Conservation (phyloP, 2,329 filamentous ascomycete genomes). For the Colletotrichum simmondsii region DNA sequence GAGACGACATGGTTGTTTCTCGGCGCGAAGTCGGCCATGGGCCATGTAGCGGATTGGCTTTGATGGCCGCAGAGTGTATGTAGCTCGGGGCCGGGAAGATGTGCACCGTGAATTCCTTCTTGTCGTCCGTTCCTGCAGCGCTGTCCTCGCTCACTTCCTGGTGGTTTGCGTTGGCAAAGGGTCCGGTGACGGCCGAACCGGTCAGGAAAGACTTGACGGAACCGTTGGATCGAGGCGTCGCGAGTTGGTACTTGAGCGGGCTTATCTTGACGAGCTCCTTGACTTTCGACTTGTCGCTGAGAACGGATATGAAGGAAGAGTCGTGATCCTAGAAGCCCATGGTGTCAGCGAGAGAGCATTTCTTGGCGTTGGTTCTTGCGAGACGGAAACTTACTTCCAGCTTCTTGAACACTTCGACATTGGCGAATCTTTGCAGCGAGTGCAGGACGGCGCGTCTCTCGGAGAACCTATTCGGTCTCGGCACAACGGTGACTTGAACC, state of each 20-base stretch:
- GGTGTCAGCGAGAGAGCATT: not conserved
- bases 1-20: slow-evolving; percentile 45
- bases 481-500: slow-evolving; percentile 64
- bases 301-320: slow-evolving; percentile 62
- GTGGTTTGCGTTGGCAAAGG: slow-evolving; percentile 1
- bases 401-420: slow-evolving; percentile 64
- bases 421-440: slow-evolving; percentile 59
- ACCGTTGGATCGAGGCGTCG: slow-evolving; percentile 39
- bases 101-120: slow-evolving; percentile 54
- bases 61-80: slow-evolving; percentile 50
- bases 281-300: slow-evolving; percentile 52
- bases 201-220: slow-evolving; percentile 46
- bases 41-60: slow-evolving; percentile 49
- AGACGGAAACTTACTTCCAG: slow-evolving; percentile 45
- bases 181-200: slow-evolving; percentile 27
- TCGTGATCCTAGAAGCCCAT: slow-evolving; percentile 51
- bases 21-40: slow-evolving; percentile 51
- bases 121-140: slow-evolving; percentile 16
- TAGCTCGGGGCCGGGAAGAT: slow-evolving; percentile 53
- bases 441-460: slow-evolving; percentile 67
- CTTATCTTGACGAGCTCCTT: slow-evolving; percentile 53
- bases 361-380: not conserved
- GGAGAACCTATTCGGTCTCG: slow-evolving; percentile 60
- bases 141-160: not conserved
- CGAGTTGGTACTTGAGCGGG: slow-evolving; percentile 58